These are phyloP conservation scores for Rhodofomes roseus DNA, from an alignment of 1,284 basidiomycete species.

Conservation along the genomic window DNA sequence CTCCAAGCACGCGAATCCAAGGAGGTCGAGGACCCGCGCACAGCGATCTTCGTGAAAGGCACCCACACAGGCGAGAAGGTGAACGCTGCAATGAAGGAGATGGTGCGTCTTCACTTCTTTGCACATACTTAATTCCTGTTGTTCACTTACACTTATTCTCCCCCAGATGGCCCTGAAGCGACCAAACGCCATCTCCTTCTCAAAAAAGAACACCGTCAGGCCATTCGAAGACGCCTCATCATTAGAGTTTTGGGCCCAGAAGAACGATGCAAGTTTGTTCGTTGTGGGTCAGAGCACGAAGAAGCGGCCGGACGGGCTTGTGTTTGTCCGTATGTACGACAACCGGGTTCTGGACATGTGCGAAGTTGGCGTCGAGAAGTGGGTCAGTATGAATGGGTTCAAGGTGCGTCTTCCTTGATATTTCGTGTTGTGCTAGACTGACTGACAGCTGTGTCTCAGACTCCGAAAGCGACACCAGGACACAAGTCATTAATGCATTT, in stretches of 20 bases:
- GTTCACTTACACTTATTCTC: neutral
- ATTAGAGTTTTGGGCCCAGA: slow-evolving; percentile 89
- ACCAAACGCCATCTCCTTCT: slow-evolving; percentile 87
- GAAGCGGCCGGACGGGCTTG: slow-evolving; percentile 89
- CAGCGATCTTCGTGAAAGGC: slow-evolving; percentile 88
- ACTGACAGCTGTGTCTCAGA: slow-evolving; percentile 38
- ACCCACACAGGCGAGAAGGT: slow-evolving; percentile 83
- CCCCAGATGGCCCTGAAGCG: slow-evolving; percentile 86
- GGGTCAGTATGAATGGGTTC: slow-evolving; percentile 77
- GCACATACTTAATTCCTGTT: neutral
- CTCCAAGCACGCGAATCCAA: slow-evolving; percentile 87
- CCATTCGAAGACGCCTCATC: slow-evolving; percentile 88
- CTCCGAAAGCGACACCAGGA: slow-evolving; percentile 86
- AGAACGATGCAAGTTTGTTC: slow-evolving; percentile 95
- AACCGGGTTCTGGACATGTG: slow-evolving; percentile 90
- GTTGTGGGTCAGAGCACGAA: slow-evolving; percentile 91
- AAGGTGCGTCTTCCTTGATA: slow-evolving; percentile 54
- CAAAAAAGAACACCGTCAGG: slow-evolving; percentile 89
- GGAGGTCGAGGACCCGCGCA: slow-evolving; percentile 82
- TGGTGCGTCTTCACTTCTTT: slow-evolving; percentile 50
- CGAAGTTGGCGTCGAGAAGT: slow-evolving; percentile 86
- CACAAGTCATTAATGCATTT: slow-evolving; percentile 95
- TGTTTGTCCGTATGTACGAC: slow-evolving; percentile 88
- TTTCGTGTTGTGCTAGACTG: neutral
- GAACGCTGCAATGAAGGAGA: slow-evolving; percentile 81